phyloP scores from a whole-genome alignment of 1,139 yeast genomes.

The Magnusiomyces fungicola region DNA sequence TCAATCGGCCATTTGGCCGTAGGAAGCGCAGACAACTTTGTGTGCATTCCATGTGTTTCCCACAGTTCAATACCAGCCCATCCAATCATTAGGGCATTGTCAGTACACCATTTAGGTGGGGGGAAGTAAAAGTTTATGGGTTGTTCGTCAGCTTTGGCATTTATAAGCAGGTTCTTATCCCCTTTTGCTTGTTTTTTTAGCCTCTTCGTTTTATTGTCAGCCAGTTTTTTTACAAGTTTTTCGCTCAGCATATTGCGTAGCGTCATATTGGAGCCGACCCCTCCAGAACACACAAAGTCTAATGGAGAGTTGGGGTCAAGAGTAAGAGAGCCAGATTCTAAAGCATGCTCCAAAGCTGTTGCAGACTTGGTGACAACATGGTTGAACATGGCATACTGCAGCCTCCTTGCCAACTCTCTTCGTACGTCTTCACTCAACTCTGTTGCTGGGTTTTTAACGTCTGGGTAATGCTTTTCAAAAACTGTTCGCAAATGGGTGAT shows the following conservation, averaged over 20 bases:
- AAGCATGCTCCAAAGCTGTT: conserved; percentile 36
- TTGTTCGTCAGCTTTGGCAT: too few relatives aligned
- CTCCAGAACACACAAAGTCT: conserved; percentile 82
- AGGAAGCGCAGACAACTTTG: conserved; percentile 50
- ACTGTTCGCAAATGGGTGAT: conserved; percentile 22
- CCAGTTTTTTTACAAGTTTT: conserved; percentile 30
- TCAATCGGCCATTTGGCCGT: conserved; percentile 64
- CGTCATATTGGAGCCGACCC: conserved; percentile 73
- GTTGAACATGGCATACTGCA: conserved; percentile 60
- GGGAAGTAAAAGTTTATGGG: conserved; percentile 51
- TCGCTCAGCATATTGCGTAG: conserved; percentile 46
- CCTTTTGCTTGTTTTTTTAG: background rate
- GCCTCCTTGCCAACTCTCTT: conserved; percentile 46
- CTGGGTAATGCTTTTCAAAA: conserved; percentile 11
- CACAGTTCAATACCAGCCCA: conserved; percentile 89
- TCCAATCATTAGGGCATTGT: conserved; percentile 95
- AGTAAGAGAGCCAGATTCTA: conserved; percentile 7
- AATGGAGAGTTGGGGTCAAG: conserved; percentile 33
- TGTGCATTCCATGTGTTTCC: conserved; percentile 43
- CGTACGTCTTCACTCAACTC: conserved; percentile 18
- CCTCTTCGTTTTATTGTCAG: background rate
- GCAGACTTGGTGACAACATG: conserved; percentile 64
- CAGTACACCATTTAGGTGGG: conserved; percentile 69
- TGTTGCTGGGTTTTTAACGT: background rate
- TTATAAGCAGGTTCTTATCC: conserved; percentile 1